These are phyloP conservation scores for Moricandia arvensis DNA, from an alignment of 345 rosid species.

Conservation along the genomic window DNA sequence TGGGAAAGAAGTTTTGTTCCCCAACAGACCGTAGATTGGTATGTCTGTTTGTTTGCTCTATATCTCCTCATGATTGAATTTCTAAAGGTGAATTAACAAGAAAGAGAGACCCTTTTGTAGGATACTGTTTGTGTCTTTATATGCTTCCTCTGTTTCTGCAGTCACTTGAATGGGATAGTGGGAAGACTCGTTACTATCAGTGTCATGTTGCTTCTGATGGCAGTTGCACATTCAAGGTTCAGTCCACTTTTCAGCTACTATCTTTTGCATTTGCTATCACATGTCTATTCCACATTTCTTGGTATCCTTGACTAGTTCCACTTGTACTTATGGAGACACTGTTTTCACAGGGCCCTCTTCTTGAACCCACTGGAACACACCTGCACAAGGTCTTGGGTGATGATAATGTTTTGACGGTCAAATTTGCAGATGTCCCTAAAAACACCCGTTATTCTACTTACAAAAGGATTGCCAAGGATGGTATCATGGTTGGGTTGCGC, in stretches of 20 bases:
- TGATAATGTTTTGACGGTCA: constrained; percentile 68
- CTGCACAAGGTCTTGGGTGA: constrained; percentile 72
- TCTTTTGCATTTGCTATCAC: neutral
- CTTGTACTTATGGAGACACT: too few relatives aligned
- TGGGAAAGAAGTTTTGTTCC: neutral
- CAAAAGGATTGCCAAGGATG: constrained; percentile 45
- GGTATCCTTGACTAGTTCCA: too few relatives aligned
- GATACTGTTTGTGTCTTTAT: too few relatives aligned
- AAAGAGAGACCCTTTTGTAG: neutral
- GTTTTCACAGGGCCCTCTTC: constrained; percentile 64
- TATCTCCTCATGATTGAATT: neutral
- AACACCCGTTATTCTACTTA: constrained; percentile 18
- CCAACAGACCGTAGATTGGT: constrained; percentile 18
- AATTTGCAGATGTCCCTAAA: constrained; percentile 41
- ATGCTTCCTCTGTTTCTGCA: too few relatives aligned
- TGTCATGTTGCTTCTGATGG: constrained; percentile 23
- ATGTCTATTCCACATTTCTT: neutral
- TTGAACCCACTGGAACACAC: constrained; percentile 45
- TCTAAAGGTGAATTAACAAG: neutral
- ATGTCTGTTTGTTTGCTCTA: neutral
- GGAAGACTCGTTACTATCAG: neutral
- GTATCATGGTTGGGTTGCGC: constrained; percentile 62
- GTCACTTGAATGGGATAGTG: neutral
- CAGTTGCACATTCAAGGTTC: constrained; percentile 42
- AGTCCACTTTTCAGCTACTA: neutral